Evolutionary conservation across 371 early-diverging fungal species (phyloP), one percentile per base, ranked within the genome.

Genomic region (Coemansia sp.): DNA sequence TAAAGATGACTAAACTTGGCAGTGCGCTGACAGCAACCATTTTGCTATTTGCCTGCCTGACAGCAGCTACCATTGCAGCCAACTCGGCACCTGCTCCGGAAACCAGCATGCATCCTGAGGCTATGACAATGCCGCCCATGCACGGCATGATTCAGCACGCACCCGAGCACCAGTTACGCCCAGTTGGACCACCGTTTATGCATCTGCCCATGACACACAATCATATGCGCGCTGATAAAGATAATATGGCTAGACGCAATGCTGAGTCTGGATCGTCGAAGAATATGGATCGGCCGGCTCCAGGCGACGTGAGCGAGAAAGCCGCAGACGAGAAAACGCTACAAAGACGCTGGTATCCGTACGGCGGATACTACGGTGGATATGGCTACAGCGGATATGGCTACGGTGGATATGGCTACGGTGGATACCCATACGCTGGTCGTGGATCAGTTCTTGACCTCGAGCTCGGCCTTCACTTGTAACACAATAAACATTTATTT

Each of bases 401-500:
- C 5, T 59, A 59, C 26, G 42, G 22, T 6, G 27, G n/a, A 2
- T 54, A 27, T 11, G 34, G 37, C n/a, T 21, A 24, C 3, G 56
- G 56, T 6, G 58, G 58, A 3, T 57, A 57, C 24, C 37, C 37
- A 57, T 57, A 57, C 58, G 60, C 31, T 7, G 45, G 57, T 6
- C 27, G 26, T 16, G 42, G 24, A 4, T 48, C 47, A 16, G 60
- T 59, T 16, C 31, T 65, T n/a, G 16, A 55, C 24, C 48, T 66
- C 5, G 59, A 54, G 7, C 53, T 68, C 4, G 52, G 45, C 13
- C 64, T 68, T 1, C 64, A 59, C 26, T 22, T 69, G 37, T 70
- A 67, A 61, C 45, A 21, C 47, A 61, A 39, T 14, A 50, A 56
- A 37, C 3, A 22, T 5, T 56, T 84, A 90, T 7, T 88, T 88